These are phyloP conservation scores for Talaromyces nanjingensis DNA, from an alignment of 495 filamentous ascomycete genomes.

Conservation along the genomic window DNA sequence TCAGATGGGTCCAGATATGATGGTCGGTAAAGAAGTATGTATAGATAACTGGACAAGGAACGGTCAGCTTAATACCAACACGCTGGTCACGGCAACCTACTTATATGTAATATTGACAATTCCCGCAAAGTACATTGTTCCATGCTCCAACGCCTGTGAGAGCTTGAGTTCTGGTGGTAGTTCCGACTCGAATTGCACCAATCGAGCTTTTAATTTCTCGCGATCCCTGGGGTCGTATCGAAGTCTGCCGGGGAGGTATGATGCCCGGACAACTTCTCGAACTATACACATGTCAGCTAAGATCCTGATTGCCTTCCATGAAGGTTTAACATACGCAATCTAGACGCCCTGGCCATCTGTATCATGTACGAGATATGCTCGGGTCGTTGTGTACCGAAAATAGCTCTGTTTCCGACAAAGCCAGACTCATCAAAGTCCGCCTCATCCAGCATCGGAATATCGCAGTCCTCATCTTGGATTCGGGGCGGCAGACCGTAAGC, in stretches of 20 bases:
- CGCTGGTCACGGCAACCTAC: conserved; percentile 16
- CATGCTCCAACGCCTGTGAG: conserved; percentile 16
- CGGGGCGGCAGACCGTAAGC: conserved; percentile 30
- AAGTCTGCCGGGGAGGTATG: conserved; percentile 31
- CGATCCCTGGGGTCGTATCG: conserved; percentile 21
- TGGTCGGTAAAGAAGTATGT: conserved; percentile 33
- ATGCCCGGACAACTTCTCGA: conserved; percentile 31
- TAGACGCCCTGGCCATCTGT: conserved; percentile 34
- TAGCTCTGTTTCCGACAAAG: conserved; percentile 16
- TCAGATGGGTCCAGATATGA: conserved; percentile 24
- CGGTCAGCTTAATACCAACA: not conserved
- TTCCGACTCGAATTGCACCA: conserved; percentile 29
- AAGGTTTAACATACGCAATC: conserved; percentile 23
- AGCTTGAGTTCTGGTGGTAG: conserved; percentile 29
- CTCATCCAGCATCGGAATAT: conserved; percentile 30
- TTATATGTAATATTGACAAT: conserved; percentile 40
- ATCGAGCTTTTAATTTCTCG: conserved; percentile 21
- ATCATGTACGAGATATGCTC: conserved; percentile 33
- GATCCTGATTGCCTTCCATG: not conserved
- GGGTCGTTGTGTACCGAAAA: conserved; percentile 23
- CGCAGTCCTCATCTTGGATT: conserved; percentile 43
- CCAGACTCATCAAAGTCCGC: conserved; percentile 30
- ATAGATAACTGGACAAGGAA: conserved; percentile 25
- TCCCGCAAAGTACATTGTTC: conserved; percentile 30
- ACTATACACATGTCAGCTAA: conserved; percentile 18